phyloP scores from a whole-genome alignment of 129 eudicot genomes.

The Rutidosis leptorrhynchoides region DNA sequence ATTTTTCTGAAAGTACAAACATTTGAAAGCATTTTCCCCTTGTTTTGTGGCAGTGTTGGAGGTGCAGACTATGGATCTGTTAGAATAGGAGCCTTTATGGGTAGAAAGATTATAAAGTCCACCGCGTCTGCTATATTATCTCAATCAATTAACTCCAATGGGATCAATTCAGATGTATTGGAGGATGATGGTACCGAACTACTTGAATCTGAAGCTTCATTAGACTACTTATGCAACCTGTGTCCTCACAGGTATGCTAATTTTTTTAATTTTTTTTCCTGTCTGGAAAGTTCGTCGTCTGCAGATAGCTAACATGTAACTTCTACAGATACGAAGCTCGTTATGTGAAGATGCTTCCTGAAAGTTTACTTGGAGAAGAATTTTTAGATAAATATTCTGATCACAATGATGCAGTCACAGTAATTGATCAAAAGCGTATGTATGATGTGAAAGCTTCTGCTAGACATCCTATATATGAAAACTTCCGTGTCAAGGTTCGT shows the following conservation, averaged over 20 bases:
- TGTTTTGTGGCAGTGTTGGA: background rate
- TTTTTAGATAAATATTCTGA: conserved; percentile 49
- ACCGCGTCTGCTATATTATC: background rate
- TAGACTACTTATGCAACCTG: background rate
- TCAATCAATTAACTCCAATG: background rate
- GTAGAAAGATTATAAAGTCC: background rate
- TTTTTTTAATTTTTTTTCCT: too few relatives aligned
- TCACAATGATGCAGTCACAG: conserved; percentile 62
- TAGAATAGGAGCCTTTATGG: background rate
- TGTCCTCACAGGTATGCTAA: background rate
- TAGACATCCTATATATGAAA: conserved; percentile 67
- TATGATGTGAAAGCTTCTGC: conserved; percentile 26
- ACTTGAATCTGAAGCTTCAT: background rate
- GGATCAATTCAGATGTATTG: background rate
- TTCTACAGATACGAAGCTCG: background rate
- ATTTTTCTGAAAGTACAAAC: too few relatives aligned
- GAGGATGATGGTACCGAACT: background rate
- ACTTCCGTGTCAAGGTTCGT: conserved; percentile 64
- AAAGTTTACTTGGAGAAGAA: conserved; percentile 15
- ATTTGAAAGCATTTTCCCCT: too few relatives aligned
- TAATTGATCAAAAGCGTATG: background rate
- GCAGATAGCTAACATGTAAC: too few relatives aligned
- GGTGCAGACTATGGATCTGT: background rate
- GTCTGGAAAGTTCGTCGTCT: too few relatives aligned
- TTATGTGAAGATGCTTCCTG: background rate